Evolutionary conservation across 352 stramenopile genomes (phyloP), one percentile per base, ranked within the genome.

Genomic region (Globisporangium cederbergense): DNA sequence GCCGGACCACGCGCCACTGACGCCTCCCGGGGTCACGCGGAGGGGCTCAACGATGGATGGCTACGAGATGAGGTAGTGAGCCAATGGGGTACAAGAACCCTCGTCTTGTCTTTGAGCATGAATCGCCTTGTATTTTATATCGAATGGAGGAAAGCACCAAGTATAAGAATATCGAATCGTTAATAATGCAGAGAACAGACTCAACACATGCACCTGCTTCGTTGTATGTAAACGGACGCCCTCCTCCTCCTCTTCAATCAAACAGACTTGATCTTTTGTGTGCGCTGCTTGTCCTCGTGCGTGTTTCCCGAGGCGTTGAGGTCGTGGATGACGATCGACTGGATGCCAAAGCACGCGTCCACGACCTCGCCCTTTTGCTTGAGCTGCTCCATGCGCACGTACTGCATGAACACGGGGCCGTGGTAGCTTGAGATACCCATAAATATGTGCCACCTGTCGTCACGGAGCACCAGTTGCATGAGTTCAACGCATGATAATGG

Each of bases 351-450:
- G 46, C 67, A 68, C n/a, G 72, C 77, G 43, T 79, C 61, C 34
- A 73, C 64, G 57, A 93, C 85, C 47, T 76, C 63, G 16, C 74
- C 73, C 56, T 89, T 89, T 46, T 80, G 75, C 71, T 93, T 61
- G 11, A 88, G 78, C 70, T 93, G 76, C 62, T 91, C 81, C 68
- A 88, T 84, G 13, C 86, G 83, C 57, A 93, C 82, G 73, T 90
- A 95, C 65, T 95, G 83, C 86, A 93, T 93, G 54, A 95, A 95
- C 28, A 95, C 78, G 0, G 83, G 82, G 1, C 86, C 86, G 60
- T 91, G 74, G 68, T 95, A 95, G 6, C 69, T 83, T 47, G 81
- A 86, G 18, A 95, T 77, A 40, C 83, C 82, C 74, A 90, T 91
- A 70, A 95, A 88, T 16, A 91, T 70, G 67, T 95, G 86, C 86